Evolutionary conservation across 2,329 filamentous ascomycete genomes (phyloP).

Genomic region (Aureobasidium sp.): DNA sequence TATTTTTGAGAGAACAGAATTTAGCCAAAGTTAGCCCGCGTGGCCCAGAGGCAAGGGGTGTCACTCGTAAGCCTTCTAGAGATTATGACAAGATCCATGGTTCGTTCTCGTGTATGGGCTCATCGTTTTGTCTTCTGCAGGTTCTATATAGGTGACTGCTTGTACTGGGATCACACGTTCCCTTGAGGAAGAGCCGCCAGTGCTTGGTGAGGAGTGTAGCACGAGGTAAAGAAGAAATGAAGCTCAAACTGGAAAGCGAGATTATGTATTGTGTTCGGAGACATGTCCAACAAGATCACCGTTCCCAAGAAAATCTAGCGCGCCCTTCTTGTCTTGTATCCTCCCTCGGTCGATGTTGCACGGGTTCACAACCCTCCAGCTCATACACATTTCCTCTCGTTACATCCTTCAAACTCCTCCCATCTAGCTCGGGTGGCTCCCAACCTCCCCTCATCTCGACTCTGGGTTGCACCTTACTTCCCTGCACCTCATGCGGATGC

Average conservation of each 20-base stretch:
- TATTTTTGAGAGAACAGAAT: no score
- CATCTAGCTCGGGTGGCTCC: conserved; percentile 9
- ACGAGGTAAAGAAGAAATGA: no score
- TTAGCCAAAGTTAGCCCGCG: no score
- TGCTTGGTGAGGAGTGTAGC: background rate
- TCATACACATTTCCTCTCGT: background rate
- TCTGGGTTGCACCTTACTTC: background rate
- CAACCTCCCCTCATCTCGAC: conserved; percentile 6
- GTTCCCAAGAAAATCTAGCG: conserved; percentile 5
- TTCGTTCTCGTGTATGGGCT: background rate
- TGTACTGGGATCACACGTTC: background rate
- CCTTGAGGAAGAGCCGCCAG: no score
- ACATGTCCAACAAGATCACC: background rate
- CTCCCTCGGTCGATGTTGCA: background rate
- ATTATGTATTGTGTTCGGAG: no score
- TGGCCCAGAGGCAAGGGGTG: background rate
- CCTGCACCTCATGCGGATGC: background rate
- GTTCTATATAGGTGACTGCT: background rate
- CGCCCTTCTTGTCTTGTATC: background rate
- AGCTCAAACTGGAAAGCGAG: no score
- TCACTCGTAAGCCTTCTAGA: background rate
- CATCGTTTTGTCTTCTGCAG: background rate
- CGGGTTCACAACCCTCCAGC: background rate
- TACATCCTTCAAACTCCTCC: background rate
- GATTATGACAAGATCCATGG: background rate